Base-by-base conservation (phyloP, 2,329 filamentous ascomycete species). In the Nemania sp. region DNA sequence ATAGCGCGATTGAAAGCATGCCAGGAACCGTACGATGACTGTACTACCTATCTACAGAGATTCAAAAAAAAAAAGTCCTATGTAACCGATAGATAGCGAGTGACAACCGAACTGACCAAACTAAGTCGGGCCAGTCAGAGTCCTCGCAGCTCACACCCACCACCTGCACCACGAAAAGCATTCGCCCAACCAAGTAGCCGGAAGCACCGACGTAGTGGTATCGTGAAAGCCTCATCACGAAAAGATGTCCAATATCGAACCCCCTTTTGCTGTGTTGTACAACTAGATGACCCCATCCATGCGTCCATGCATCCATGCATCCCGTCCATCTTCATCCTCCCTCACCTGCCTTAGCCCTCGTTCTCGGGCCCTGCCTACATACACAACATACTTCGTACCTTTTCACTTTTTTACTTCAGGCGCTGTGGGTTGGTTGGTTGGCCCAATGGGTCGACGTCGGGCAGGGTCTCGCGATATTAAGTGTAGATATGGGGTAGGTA, bases 251-350 rank as follows among this genome's bases (percentile, higher is more conserved):
- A 54, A 32, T n/a, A n/a, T n/a, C n/a, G n/a, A n/a, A n/a, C n/a
- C n/a, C n/a, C n/a, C 37, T 17, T 49, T 17, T 55, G 62, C 59
- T 64, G 59, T 39, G 59, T 62, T 64, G 59, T 64, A 56, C 62
- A 62, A 59, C 53, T 47, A 59, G 50, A 42, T 56, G 34, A 56
- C 25, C 25, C 25, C 25, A 29, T 29, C 25, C 25, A 29, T 29
- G 25, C 25, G 7, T 29, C 25, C 25, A n/a, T n/a, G n/a, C n/a
- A n/a, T 50, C 42, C 54, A 42, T 56, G 40, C 51, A 45, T 43
- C 32, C 21, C 47, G 9, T 42, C 59, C 58, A 64, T 54, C 59
- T 45, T 48, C 47, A 12, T 54, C 40, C 52, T 25, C 39, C 50
- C 21, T 48, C 35, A 40, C 35, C 52, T 39, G 35, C 35, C 34